These are phyloP conservation scores for Mycena indigotica DNA, from an alignment of 768 basidiomycete species.

Conservation along the genomic window DNA sequence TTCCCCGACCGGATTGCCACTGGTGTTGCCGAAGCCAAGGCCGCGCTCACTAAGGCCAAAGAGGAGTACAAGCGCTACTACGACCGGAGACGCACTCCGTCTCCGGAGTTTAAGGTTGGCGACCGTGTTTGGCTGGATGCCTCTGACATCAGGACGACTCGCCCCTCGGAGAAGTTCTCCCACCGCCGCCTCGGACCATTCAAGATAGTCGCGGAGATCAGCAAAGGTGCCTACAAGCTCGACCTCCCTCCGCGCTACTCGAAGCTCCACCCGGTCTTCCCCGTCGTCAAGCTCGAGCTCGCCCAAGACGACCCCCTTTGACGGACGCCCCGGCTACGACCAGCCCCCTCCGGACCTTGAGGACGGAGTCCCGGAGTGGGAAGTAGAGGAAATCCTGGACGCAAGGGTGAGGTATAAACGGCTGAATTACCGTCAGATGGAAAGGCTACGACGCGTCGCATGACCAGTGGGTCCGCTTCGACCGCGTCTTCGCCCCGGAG, in stretches of 20 bases:
- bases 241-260: not conserved
- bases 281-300: constrained; percentile 6
- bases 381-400: constrained; percentile 21
- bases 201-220: not conserved
- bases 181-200: constrained; percentile 5
- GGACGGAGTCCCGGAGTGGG: constrained; percentile 16
- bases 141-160: constrained; percentile 11
- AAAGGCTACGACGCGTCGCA: constrained; percentile 1
- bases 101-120: constrained; percentile 20
- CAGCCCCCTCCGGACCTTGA: constrained; percentile 16
- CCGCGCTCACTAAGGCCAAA: constrained; percentile 15
- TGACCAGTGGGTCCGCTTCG: constrained; percentile 1
- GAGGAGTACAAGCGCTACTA: constrained; percentile 16
- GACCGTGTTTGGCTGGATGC: constrained; percentile 10
- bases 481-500: not conserved
- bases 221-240: constrained; percentile 8
- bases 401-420: constrained; percentile 10
- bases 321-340: not conserved
- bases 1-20: too few relatives aligned
- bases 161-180: not conserved
- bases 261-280: constrained; percentile 2
- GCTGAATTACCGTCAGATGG: not conserved
- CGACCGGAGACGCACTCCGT: not conserved
- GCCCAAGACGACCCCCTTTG: constrained; percentile 2
- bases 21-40: constrained; percentile 23